phyloP scores from a whole-genome alignment of 495 filamentous ascomycete genomes.

The Aspergillus panamensis region DNA sequence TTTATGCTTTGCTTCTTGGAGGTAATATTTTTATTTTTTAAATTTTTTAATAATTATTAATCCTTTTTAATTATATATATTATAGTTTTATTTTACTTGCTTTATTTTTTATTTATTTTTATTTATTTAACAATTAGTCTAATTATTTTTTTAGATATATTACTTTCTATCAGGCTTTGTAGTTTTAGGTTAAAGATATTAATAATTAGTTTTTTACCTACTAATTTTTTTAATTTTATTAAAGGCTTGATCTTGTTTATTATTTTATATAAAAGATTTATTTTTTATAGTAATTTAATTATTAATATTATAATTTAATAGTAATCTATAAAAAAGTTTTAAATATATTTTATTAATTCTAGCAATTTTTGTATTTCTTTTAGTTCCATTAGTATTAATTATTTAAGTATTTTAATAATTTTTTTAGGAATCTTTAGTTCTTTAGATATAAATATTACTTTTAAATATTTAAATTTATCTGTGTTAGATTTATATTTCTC shows the following conservation, averaged over 20 bases:
- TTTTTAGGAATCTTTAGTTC: too few species aligned
- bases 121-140: too few species aligned
- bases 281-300: not conserved
- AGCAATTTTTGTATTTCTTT: not conserved
- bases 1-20: not conserved
- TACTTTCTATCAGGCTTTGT: not conserved
- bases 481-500: too few species aligned
- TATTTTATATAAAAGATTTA: too few species aligned
- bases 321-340: not conserved
- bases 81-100: not conserved
- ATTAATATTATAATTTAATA: not conserved
- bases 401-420: too few species aligned
- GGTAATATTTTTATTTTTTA: conserved; percentile 2
- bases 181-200: conserved; percentile 2
- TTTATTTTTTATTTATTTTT: too few species aligned
- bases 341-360: conserved; percentile 4
- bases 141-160: conserved; percentile 5
- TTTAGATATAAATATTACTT: too few species aligned
- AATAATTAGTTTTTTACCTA: not conserved
- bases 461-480: too few species aligned
- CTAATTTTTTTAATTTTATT: not conserved
- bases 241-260: not conserved
- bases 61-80: conserved; percentile 1
- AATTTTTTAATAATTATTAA: not conserved
- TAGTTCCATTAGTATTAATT: not conserved